Conservation (phyloP, 2,329 filamentous ascomycete species). For the Aspergillus floridensis region DNA sequence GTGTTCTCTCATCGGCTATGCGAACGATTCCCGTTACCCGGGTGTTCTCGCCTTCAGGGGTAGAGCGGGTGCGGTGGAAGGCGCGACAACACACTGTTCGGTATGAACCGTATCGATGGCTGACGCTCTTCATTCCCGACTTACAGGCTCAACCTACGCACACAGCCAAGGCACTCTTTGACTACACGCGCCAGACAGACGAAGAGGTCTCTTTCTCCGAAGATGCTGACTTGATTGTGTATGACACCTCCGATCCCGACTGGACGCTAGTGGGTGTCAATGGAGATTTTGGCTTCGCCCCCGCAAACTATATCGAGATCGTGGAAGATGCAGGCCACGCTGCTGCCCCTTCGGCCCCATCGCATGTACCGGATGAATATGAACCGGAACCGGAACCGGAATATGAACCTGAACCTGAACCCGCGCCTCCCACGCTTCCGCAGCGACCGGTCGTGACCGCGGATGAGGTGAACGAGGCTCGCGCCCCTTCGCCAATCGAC, state of each 20-base stretch:
- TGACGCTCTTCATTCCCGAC: slow-evolving; percentile 13
- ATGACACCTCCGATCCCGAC: slow-evolving; percentile 87
- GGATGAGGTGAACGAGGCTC: slow-evolving; percentile 28
- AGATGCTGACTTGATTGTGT: slow-evolving; percentile 78
- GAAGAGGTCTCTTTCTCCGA: slow-evolving; percentile 96
- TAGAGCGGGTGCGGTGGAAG: slow-evolving; percentile 6
- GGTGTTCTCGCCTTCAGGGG: slow-evolving; percentile 17
- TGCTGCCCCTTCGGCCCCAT: slow-evolving; percentile 21
- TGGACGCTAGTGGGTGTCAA: slow-evolving; percentile 90
- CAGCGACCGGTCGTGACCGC: slow-evolving; percentile 26
- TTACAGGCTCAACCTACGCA: slow-evolving; percentile 62
- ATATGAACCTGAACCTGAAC: slow-evolving; percentile 25
- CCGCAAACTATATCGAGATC: slow-evolving; percentile 91
- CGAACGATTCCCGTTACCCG: background rate
- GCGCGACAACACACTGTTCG: slow-evolving; percentile 6
- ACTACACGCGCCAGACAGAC: slow-evolving; percentile 95
- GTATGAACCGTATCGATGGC: background rate
- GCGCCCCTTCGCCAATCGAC: slow-evolving; percentile 40
- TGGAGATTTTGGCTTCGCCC: slow-evolving; percentile 88
- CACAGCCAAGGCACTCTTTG: slow-evolving; percentile 89
- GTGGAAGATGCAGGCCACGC: slow-evolving; percentile 47
- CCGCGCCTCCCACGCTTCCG: slow-evolving; percentile 41
- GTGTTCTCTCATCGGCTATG: background rate
- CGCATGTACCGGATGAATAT: slow-evolving; percentile 15
- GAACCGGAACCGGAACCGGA: background rate